Evolutionary conservation across 495 filamentous ascomycete species (phyloP).

Genomic region (Lepidopterella palustris): DNA sequence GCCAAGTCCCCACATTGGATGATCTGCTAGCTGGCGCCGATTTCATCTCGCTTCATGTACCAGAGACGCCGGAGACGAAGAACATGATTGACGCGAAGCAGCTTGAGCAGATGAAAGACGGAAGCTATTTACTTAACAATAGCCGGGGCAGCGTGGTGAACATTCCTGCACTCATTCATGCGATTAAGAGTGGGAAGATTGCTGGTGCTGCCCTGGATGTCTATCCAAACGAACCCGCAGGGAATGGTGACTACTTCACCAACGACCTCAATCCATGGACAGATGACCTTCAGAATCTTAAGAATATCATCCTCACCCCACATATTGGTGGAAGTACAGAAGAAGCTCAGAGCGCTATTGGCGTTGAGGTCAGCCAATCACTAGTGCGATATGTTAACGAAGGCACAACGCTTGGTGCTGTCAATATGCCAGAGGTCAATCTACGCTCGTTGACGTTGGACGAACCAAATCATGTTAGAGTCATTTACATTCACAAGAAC

Average conservation of each 20-base stretch:
- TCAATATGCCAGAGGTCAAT: constrained; percentile 92
- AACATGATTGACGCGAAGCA: constrained; percentile 76
- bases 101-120: constrained; percentile 82
- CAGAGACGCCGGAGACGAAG: constrained; percentile 83
- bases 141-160: constrained; percentile 91
- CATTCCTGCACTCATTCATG: constrained; percentile 83
- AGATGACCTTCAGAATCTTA: constrained; percentile 75
- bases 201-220: constrained; percentile 95
- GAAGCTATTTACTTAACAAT: constrained; percentile 92
- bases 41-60: constrained; percentile 91
- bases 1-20: constrained; percentile 71
- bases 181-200: constrained; percentile 79
- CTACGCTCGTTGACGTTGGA: constrained; percentile 81
- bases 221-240: constrained; percentile 86
- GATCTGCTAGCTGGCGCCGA: constrained; percentile 72
- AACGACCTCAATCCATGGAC: constrained; percentile 77
- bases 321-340: constrained; percentile 98
- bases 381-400: constrained; percentile 90
- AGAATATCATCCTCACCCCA: constrained; percentile 90
- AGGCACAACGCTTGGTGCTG: constrained; percentile 80
- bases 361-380: constrained; percentile 82
- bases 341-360: constrained; percentile 95
- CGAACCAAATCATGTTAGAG: constrained; percentile 79
- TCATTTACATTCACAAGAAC: constrained; percentile 95
- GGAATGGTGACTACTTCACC: constrained; percentile 93